These are phyloP conservation scores for Aspergillus calidoustus DNA, from an alignment of 2,329 filamentous ascomycete genomes.

Conservation along the genomic window DNA sequence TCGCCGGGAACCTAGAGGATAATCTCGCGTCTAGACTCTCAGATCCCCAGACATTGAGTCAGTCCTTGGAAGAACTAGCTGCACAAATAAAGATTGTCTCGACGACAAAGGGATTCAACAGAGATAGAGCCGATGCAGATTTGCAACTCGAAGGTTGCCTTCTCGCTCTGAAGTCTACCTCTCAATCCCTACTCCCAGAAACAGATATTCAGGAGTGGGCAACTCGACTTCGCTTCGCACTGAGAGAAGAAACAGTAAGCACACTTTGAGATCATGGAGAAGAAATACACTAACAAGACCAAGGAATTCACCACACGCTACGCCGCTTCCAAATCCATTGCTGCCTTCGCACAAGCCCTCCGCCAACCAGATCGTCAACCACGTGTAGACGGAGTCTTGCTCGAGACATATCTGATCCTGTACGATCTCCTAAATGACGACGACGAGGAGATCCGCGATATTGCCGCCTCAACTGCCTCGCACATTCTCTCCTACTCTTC, in stretches of 20 bases:
- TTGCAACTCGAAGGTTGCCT: constrained; percentile 45
- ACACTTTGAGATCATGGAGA: neutral
- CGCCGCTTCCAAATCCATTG: constrained; percentile 42
- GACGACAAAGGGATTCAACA: constrained; percentile 36
- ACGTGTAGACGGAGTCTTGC: constrained; percentile 39
- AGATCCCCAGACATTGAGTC: constrained; percentile 26
- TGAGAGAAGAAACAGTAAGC: constrained; percentile 49
- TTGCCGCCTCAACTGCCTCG: constrained; percentile 55
- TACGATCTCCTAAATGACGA: constrained; percentile 86
- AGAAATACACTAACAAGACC: constrained; percentile 9
- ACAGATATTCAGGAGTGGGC: constrained; percentile 37
- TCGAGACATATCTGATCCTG: constrained; percentile 66
- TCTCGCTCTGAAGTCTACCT: constrained; percentile 32
- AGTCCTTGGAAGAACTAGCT: constrained; percentile 35
- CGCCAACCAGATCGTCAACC: constrained; percentile 27
- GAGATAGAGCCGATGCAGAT: constrained; percentile 43
- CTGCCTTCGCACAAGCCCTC: constrained; percentile 50
- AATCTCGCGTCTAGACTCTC: constrained; percentile 28
- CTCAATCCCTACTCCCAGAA: constrained; percentile 24
- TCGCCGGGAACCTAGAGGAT: constrained; percentile 39
- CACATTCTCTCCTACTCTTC: constrained; percentile 41
- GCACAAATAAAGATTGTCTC: constrained; percentile 31
- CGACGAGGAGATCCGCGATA: constrained; percentile 81
- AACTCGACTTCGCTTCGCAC: constrained; percentile 42
- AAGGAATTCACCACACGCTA: constrained; percentile 47